phyloP scores from a whole-genome alignment of 768 basidiomycete genomes.

The Lactarius vividus region DNA sequence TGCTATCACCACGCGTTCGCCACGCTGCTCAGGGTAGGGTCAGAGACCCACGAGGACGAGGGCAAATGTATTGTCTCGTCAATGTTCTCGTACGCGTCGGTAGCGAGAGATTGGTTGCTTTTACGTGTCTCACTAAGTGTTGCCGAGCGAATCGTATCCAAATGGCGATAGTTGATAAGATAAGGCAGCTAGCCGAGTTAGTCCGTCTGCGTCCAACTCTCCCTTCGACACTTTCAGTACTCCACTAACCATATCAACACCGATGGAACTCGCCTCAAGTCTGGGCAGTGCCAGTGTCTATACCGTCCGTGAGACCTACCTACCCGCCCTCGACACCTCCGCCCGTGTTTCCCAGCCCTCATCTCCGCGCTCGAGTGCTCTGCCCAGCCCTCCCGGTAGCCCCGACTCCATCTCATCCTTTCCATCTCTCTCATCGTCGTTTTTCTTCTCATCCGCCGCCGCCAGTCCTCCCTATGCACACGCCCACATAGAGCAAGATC shows the following conservation, averaged over 20 bases:
- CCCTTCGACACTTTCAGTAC: not conserved
- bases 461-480: constrained; percentile 59
- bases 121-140: not conserved
- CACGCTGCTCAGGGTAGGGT: not conserved
- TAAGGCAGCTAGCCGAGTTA: not conserved
- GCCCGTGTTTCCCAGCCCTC: constrained; percentile 40
- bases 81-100: not conserved
- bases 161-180: constrained; percentile 18
- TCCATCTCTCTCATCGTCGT: constrained; percentile 69
- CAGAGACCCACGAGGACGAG: not conserved
- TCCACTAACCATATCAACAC: not conserved
- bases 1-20: not conserved
- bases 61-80: not conserved
- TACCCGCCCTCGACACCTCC: constrained; percentile 11
- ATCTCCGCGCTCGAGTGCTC: constrained; percentile 45
- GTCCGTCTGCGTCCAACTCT: not conserved
- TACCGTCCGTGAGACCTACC: constrained; percentile 23
- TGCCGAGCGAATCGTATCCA: not conserved
- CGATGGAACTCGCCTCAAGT: constrained; percentile 21
- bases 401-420: constrained; percentile 66
- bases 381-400: constrained; percentile 61
- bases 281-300: constrained; percentile 20
- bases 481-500: constrained; percentile 39
- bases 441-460: constrained; percentile 75
- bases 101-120: not conserved